A percentile compares a stretch with the other conserved stretches of the same genome.
These are phyloP conservation scores for Helianthus tuberosus DNA, from an alignment of 129 eudicot species.

Conservation along the genomic window DNA sequence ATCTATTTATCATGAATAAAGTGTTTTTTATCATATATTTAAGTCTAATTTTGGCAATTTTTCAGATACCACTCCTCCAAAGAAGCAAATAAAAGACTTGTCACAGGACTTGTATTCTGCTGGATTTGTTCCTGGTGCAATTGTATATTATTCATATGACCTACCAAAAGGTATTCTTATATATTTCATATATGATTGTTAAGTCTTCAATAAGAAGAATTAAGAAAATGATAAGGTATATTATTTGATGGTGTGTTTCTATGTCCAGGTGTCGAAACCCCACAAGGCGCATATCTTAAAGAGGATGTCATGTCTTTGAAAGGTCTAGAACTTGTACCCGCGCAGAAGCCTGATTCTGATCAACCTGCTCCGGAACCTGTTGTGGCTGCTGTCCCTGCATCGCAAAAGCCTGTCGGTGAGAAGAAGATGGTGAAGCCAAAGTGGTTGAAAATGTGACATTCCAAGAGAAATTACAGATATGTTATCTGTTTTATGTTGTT, in stretches of 20 bases:
- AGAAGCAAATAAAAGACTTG: constrained; percentile 68
- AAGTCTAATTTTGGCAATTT: constrained; percentile 9
- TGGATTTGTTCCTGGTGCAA: constrained; percentile 95
- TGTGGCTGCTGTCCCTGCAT: constrained; percentile 30
- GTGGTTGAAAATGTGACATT: constrained; percentile 79
- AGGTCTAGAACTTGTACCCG: constrained; percentile 47
- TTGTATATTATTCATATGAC: constrained; percentile 78
- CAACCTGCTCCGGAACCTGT: constrained; percentile 43
- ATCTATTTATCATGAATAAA: too few relatives aligned
- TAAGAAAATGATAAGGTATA: neutral
- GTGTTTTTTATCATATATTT: too few relatives aligned
- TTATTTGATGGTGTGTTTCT: neutral
- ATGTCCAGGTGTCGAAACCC: constrained; percentile 43
- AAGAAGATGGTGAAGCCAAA: constrained; percentile 74
- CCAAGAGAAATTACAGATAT: neutral
- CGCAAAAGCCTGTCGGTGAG: constrained; percentile 50
- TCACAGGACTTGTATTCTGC: constrained; percentile 82
- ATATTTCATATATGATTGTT: neutral
- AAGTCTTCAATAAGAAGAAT: neutral
- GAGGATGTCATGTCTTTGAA: constrained; percentile 73
- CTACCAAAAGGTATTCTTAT: constrained; percentile 57
- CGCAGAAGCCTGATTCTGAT: constrained; percentile 40
- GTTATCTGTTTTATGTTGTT: neutral
- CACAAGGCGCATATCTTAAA: constrained; percentile 54
- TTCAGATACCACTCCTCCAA: constrained; percentile 93